A percentile compares a stretch with the other conserved stretches of the same genome.
phyloP scores from a whole-genome alignment of 345 rosid species.

The Hibiscus mutabilis region DNA sequence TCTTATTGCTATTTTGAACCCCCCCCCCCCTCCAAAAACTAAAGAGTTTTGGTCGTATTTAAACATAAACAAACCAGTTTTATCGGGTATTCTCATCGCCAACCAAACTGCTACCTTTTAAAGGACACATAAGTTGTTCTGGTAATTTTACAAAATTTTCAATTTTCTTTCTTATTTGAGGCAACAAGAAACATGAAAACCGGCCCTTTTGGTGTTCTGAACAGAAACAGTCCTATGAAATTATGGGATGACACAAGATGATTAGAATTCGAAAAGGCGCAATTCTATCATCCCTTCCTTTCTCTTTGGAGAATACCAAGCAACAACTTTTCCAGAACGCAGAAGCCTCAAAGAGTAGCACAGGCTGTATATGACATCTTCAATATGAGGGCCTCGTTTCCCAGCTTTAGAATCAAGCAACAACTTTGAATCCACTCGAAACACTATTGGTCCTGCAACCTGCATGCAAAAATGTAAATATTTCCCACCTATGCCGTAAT shows the following conservation, averaged over 20 bases:
- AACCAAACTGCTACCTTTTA: too few relatives aligned
- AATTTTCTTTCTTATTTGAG: too few relatives aligned
- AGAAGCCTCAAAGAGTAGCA: conserved; percentile 66
- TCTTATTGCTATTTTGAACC: too few relatives aligned
- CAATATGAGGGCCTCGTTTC: conserved; percentile 38
- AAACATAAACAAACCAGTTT: too few relatives aligned
- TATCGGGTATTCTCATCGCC: too few relatives aligned
- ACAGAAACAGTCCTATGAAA: neutral
- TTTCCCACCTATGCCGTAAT: too few relatives aligned
- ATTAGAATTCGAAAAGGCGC: conserved; percentile 60
- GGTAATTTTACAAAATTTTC: too few relatives aligned
- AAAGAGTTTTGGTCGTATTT: too few relatives aligned
- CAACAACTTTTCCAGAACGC: conserved; percentile 69
- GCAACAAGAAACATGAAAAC: too few relatives aligned
- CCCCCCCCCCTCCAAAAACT: too few relatives aligned
- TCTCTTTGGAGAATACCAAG: conserved; percentile 89
- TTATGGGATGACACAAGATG: neutral
- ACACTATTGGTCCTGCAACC: conserved; percentile 56
- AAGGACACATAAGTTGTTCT: too few relatives aligned
- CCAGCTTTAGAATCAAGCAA: conserved; percentile 33
- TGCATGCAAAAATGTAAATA: too few relatives aligned
- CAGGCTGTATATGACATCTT: conserved; percentile 60
- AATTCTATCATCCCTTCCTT: conserved; percentile 88
- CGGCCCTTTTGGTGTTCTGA: neutral
- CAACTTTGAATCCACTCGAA: conserved; percentile 63